A percentile compares a stretch with the other conserved stretches of the same genome.
Evolutionary conservation across 305 asterid species (phyloP).

Genomic region (Vinca major): DNA sequence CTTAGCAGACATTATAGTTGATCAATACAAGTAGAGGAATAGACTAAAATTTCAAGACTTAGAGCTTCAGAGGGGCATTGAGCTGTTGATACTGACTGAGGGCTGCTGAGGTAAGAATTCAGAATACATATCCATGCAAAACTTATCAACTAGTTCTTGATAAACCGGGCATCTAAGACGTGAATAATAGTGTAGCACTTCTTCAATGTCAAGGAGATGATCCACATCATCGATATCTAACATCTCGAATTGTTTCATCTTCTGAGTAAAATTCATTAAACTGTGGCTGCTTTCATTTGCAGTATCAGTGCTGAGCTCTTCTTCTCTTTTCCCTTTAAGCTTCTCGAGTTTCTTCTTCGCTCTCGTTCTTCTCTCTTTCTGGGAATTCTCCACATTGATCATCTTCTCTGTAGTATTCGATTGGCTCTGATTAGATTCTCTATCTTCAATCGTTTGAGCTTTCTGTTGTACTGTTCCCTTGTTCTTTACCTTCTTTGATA

Average conservation of each 20-base stretch:
- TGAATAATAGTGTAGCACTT: constrained; percentile 59
- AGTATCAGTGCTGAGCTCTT: constrained; percentile 21
- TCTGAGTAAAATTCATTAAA: constrained; percentile 28
- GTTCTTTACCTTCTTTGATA: background rate
- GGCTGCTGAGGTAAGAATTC: constrained; percentile 39
- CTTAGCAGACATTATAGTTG: background rate
- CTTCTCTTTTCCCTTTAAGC: constrained; percentile 16
- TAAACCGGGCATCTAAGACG: constrained; percentile 59
- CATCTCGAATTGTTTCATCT: constrained; percentile 63
- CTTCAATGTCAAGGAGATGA: constrained; percentile 62
- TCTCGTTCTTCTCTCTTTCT: constrained; percentile 14
- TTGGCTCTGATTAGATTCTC: constrained; percentile 17
- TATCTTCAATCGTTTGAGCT: constrained; percentile 19
- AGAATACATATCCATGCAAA: constrained; percentile 61
- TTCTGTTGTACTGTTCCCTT: constrained; percentile 16
- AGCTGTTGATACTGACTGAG: constrained; percentile 31
- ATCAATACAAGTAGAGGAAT: too few relatives aligned
- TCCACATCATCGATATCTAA: constrained; percentile 50
- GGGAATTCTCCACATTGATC: background rate
- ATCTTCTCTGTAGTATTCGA: constrained; percentile 20
- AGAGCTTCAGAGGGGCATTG: constrained; percentile 49
- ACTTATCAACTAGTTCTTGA: constrained; percentile 50
- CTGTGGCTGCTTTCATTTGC: constrained; percentile 20
- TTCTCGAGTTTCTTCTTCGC: constrained; percentile 21
- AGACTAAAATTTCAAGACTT: constrained; percentile 1